Evolutionary conservation across 1,284 basidiomycete species (phyloP).

Genomic region (Inonotus obliquus): DNA sequence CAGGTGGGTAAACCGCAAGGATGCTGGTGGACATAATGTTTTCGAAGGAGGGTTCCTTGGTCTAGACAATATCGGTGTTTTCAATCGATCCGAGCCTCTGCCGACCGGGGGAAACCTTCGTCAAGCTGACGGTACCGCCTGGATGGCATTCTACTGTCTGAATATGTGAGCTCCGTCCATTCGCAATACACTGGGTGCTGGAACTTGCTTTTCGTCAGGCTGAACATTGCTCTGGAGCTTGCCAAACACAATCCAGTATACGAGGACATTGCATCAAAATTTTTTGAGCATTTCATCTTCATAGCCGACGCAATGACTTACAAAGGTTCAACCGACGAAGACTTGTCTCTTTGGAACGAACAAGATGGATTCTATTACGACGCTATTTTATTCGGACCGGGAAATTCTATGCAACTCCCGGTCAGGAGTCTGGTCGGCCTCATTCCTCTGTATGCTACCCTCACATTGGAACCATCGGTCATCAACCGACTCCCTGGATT

Average conservation of each 20-base stretch:
- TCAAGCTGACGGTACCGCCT: conserved; percentile 96
- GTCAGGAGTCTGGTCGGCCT: conserved; percentile 92
- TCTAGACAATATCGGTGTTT: conserved; percentile 95
- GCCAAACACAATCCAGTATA: conserved; percentile 98
- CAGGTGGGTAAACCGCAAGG: conserved; percentile 98
- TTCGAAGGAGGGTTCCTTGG: conserved; percentile 99
- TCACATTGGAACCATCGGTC: conserved; percentile 87
- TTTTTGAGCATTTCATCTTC: conserved; percentile 96
- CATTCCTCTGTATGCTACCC: conserved; percentile 92
- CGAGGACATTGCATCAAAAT: conserved; percentile 99
- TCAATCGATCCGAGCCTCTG: conserved; percentile 95
- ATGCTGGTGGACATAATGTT: conserved; percentile 90
- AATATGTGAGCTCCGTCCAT: conserved; percentile 66
- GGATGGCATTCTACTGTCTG: conserved; percentile 99
- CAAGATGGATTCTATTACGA: conserved; percentile 98
- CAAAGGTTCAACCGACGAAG: conserved; percentile 67
- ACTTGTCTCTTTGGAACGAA: conserved; percentile 87
- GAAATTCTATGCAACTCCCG: conserved; percentile 85
- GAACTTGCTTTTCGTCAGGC: conserved; percentile 40
- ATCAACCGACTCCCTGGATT: conserved; percentile 94
- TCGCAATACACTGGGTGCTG: neutral
- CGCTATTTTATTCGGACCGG: conserved; percentile 86
- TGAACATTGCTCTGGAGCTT: conserved; percentile 95
- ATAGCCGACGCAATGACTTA: conserved; percentile 98
- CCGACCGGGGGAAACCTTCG: conserved; percentile 90